Percentiles rank a stretch among this genome's conserved stretches.
Conservation (phyloP, 78 protist genomes). For the Ministeria vibrans region DNA sequence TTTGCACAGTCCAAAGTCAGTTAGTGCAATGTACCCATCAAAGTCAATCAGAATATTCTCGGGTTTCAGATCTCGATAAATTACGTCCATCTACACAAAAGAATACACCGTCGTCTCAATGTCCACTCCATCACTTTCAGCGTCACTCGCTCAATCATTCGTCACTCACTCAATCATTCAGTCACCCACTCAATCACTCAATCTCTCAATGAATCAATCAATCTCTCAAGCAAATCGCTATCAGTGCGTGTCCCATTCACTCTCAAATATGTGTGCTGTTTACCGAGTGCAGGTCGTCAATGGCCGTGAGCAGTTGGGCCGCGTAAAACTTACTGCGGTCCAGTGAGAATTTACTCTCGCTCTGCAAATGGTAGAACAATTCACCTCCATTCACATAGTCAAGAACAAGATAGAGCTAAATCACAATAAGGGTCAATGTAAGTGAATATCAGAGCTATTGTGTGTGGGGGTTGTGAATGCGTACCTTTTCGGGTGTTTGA, state of each 20-base stretch:
- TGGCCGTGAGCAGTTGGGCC: constrained; percentile 71
- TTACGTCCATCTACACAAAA: constrained; percentile 58
- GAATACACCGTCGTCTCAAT: no score
- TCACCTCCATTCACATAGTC: constrained; percentile 94
- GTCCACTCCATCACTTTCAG: no score
- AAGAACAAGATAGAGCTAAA: constrained; percentile 79
- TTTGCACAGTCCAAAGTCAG: constrained; percentile 83
- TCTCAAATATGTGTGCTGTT: no score
- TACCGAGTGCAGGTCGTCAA: constrained; percentile 64
- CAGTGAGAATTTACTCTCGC: constrained; percentile 66
- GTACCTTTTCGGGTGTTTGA: constrained; percentile 76
- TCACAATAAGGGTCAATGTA: neutral
- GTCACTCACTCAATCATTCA: no score
- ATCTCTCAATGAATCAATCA: no score
- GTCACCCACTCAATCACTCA: no score
- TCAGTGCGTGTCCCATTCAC: no score
- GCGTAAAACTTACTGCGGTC: constrained; percentile 69
- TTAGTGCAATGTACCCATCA: constrained; percentile 78
- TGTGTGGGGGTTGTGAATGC: neutral
- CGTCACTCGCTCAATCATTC: no score
- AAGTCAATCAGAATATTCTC: constrained; percentile 71
- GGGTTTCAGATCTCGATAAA: constrained; percentile 80
- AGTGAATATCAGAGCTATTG: neutral
- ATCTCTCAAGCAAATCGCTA: no score
- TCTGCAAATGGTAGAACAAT: constrained; percentile 61